phyloP scores from a whole-genome alignment of 73 alveolate species.

The Effrenium voratum region DNA sequence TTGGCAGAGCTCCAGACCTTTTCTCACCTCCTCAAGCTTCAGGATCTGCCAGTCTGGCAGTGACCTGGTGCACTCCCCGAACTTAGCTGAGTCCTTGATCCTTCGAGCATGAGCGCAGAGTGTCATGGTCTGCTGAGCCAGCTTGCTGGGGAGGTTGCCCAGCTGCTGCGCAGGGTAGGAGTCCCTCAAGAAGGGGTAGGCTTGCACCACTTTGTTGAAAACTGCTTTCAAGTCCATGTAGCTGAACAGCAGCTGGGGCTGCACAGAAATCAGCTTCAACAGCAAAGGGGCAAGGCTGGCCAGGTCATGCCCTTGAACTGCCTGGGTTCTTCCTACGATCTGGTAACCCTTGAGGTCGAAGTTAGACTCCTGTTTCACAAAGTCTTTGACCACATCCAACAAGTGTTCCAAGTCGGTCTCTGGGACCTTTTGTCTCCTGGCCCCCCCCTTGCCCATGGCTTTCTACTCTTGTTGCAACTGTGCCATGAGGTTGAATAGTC shows the following conservation, averaged over 20 bases:
- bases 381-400: not conserved
- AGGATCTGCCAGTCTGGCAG: not conserved
- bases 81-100: not conserved
- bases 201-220: not conserved
- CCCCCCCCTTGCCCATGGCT: too few species aligned
- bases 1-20: not conserved
- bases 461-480: too few species aligned
- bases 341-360: not conserved
- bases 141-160: not conserved
- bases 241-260: not conserved
- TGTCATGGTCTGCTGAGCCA: slow-evolving; percentile 1
- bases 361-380: not conserved
- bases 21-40: not conserved
- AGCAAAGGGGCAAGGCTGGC: not conserved
- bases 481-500: too few species aligned
- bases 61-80: not conserved
- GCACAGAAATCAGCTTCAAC: not conserved
- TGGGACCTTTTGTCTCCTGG: not conserved
- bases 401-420: not conserved
- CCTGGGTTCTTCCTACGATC: not conserved
- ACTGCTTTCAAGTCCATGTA: not conserved
- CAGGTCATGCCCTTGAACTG: not conserved
- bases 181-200: not conserved
- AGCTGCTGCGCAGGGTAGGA: not conserved
- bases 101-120: not conserved